A percentile compares a stretch with the other conserved stretches of the same genome.
Evolutionary conservation across 371 early-diverging fungal species (phyloP).

Genomic region (Sporodiniella umbellata): DNA sequence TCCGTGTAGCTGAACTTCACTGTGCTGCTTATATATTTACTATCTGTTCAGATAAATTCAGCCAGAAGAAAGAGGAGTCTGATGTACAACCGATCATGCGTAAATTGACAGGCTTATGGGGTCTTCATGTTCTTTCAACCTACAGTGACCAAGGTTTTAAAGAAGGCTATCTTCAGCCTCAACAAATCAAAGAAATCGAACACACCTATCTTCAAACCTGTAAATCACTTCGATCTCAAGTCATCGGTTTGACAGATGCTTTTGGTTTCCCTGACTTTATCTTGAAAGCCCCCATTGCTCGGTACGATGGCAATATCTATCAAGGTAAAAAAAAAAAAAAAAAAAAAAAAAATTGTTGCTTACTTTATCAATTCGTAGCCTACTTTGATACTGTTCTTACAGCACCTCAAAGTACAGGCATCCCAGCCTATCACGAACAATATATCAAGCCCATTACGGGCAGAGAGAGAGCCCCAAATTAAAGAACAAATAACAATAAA

Average conservation of each 20-base stretch:
- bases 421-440: conserved; percentile 31
- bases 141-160: conserved; percentile 49
- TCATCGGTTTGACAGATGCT: conserved; percentile 60
- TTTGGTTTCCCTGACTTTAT: conserved; percentile 65
- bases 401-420: conserved; percentile 29
- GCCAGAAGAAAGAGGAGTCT: conserved; percentile 21
- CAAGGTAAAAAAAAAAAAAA: conserved; percentile 19
- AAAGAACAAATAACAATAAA: neutral
- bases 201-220: conserved; percentile 38
- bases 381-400: conserved; percentile 40
- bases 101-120: conserved; percentile 36
- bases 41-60: conserved; percentile 23
- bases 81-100: conserved; percentile 24
- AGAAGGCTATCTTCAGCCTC: conserved; percentile 46
- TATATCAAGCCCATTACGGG: conserved; percentile 42
- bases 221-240: conserved; percentile 14
- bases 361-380: conserved; percentile 15
- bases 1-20: conserved; percentile 35
- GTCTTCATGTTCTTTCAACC: conserved; percentile 34
- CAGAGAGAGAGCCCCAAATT: neutral
- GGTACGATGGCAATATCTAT: conserved; percentile 64
- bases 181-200: conserved; percentile 45
- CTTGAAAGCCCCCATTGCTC: conserved; percentile 63
- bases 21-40: conserved; percentile 32
- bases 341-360: neutral